Percentiles rank a stretch among this genome's conserved stretches.
Conservation (phyloP, 202 grass and related monocot genomes). For the Elaeis oleifera region DNA sequence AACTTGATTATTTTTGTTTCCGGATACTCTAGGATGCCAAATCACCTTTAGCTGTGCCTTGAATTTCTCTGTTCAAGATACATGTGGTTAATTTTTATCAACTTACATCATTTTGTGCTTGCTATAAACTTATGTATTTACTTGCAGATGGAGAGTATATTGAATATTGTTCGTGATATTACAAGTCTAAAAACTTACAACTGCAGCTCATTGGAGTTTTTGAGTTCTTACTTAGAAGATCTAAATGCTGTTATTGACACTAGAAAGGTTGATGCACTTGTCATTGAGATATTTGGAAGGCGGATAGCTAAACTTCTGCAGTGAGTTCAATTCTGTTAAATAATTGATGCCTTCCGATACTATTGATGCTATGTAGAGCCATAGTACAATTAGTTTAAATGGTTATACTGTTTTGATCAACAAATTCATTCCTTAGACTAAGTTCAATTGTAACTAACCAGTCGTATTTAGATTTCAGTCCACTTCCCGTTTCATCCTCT, state of each 20-base stretch:
- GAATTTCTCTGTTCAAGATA: too few species aligned
- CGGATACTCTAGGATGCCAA: too few species aligned
- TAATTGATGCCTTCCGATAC: neutral
- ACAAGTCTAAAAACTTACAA: conserved; percentile 46
- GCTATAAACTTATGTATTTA: conserved; percentile 13
- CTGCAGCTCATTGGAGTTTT: conserved; percentile 67
- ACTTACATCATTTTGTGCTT: neutral
- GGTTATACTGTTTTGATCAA: too few species aligned
- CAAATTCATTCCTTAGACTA: too few species aligned
- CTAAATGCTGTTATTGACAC: conserved; percentile 90
- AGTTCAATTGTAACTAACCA: too few species aligned
- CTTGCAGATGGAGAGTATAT: conserved; percentile 67
- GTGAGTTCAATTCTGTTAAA: conserved; percentile 30
- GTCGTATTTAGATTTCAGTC: too few species aligned
- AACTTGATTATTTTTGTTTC: too few species aligned
- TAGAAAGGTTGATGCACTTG: conserved; percentile 79
- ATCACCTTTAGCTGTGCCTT: too few species aligned
- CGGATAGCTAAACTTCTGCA: conserved; percentile 75
- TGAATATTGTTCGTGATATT: conserved; percentile 48
- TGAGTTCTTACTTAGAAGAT: conserved; percentile 73
- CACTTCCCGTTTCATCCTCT: conserved; percentile 1
- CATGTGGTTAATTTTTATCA: too few species aligned
- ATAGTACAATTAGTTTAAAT: too few species aligned
- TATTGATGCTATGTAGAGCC: neutral
- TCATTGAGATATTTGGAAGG: conserved; percentile 91